Base-by-base conservation (phyloP, 2,329 filamentous ascomycete species). In the Aspergillus ruber region DNA sequence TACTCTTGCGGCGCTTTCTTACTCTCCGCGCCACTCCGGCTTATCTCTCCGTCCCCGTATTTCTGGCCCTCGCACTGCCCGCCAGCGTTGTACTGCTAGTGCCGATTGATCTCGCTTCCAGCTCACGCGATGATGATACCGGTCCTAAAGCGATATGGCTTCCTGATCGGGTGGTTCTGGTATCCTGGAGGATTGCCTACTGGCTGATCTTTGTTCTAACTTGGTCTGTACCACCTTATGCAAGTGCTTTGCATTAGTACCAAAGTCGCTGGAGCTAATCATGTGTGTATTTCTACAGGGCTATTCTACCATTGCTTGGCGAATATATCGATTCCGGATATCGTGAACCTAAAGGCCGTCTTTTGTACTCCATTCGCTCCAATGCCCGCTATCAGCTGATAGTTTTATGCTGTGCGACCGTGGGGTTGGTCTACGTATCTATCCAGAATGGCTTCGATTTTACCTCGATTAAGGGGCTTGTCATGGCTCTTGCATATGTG, bases 201-300 rank as follows among this genome's bases (percentile, higher is more conserved):
- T 98, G 93, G 93, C 76, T 98, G 47, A 97, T 91, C 0, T 98
- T 98, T 71, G 83, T 84, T 44, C 73, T 98, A 62, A 97, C 91
- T 47, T 98, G 93, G 93, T 91, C 74, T 44, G 77, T 57, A 39
- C 41, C 27, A 25, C 42, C 10, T 38, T 43, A 20, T 35, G 6
- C 9, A 32, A 25, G 8, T 33, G 17, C 8, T 12, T 29, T 12
- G 25, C 10, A 27, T 40, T n/a, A 25, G 3, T 42, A 41, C 17
- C 33, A 7, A n/a, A n/a, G 33, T 35, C 33, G 33, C 15, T 9
- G 33, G 6, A 35, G 42, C 50, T 52, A 27, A 54, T 46, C 13
- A 45, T 49, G 17, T 27, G 38, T 48, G 6, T n/a, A 21, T 48
- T 46, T 42, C 12, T n/a, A 10, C 58, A 90, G 86, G 86, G 81